Percentiles rank a stretch among this genome's conserved stretches.
phyloP scores from a whole-genome alignment of 2,329 filamentous ascomycete species.

The Drechslera avenae region DNA sequence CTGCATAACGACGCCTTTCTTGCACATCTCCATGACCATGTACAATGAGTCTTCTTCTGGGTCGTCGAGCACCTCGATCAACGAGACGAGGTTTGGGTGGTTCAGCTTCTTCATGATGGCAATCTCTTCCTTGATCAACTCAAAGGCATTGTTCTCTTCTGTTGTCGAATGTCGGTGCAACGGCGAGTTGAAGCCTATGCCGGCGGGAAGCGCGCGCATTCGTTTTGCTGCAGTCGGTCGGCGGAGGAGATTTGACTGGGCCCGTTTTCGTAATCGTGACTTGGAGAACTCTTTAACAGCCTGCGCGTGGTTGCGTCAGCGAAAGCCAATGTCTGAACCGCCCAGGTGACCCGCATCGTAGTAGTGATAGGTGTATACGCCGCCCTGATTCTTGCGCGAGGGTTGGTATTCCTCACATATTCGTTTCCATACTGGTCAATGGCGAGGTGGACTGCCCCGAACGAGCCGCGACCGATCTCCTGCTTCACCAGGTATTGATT shows the following conservation, averaged over 20 bases:
- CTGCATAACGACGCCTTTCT: slow-evolving; percentile 96
- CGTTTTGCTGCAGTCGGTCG: slow-evolving; percentile 61
- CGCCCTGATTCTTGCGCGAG: slow-evolving; percentile 1
- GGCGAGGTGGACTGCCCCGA: slow-evolving; percentile 89
- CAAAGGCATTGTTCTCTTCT: slow-evolving; percentile 72
- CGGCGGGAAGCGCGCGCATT: slow-evolving; percentile 58
- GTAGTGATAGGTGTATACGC: slow-evolving; percentile 10
- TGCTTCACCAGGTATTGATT: slow-evolving; percentile 95
- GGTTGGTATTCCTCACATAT: slow-evolving; percentile 70
- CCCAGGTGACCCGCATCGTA: slow-evolving; percentile 33
- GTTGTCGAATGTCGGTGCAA: slow-evolving; percentile 64
- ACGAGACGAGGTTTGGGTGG: slow-evolving; percentile 88
- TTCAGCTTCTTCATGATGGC: slow-evolving; percentile 99
- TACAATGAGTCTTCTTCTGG: slow-evolving; percentile 94
- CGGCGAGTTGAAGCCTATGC: slow-evolving; percentile 66
- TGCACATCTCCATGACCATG: slow-evolving; percentile 99
- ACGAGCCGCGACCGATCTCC: slow-evolving; percentile 96
- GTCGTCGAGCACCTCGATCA: slow-evolving; percentile 95
- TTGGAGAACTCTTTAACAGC: slow-evolving; percentile 99
- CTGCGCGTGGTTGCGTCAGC: slow-evolving; percentile 56
- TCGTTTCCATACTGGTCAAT: slow-evolving; percentile 88
- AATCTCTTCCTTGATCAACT: slow-evolving; percentile 92
- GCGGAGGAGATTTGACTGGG: slow-evolving; percentile 84
- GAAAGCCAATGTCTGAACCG: slow-evolving; percentile 21
- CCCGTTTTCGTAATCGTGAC: slow-evolving; percentile 82